Conservation (phyloP, 768 basidiomycete species). For the Galerina sulciceps region DNA sequence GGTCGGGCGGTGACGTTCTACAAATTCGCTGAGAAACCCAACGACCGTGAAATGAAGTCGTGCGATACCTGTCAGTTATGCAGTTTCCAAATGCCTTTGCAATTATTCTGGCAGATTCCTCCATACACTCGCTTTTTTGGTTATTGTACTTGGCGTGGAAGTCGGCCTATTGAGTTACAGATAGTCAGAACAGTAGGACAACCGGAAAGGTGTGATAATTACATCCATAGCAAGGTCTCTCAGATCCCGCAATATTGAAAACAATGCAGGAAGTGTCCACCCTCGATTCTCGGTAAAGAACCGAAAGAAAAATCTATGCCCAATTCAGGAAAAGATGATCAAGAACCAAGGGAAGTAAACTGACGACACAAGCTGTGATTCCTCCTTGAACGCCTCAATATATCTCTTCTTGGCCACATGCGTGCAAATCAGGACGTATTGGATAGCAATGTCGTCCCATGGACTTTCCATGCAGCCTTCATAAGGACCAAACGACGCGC, state of each 20-base stretch:
- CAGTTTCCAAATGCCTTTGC: constrained; percentile 91
- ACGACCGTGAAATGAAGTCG: background rate
- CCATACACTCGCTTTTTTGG: constrained; percentile 71
- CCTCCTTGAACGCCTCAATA: constrained; percentile 80
- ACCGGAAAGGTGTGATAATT: constrained; percentile 9
- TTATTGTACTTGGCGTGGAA: constrained; percentile 58
- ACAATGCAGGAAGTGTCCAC: constrained; percentile 86
- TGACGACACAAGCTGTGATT: constrained; percentile 76
- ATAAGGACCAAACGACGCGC: constrained; percentile 46
- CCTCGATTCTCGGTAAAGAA: constrained; percentile 82
- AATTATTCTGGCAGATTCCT: constrained; percentile 85
- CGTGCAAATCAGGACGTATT: constrained; percentile 77
- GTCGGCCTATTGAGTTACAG: constrained; percentile 52
- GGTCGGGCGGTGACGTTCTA: constrained; percentile 69
- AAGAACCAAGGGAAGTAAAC: constrained; percentile 28
- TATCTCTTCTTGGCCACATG: constrained; percentile 70
- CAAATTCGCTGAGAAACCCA: background rate
- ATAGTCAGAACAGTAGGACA: background rate
- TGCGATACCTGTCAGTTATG: constrained; percentile 67
- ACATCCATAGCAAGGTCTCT: constrained; percentile 88
- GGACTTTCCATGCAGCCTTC: constrained; percentile 70
- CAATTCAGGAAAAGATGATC: background rate
- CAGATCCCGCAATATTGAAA: constrained; percentile 80
- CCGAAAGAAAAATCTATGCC: constrained; percentile 67
- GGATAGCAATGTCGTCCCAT: constrained; percentile 87